Evolutionary conservation across 139 green algal species (phyloP), one percentile per base, ranked within the genome.

Genomic region (Klebsormidium nitens): DNA sequence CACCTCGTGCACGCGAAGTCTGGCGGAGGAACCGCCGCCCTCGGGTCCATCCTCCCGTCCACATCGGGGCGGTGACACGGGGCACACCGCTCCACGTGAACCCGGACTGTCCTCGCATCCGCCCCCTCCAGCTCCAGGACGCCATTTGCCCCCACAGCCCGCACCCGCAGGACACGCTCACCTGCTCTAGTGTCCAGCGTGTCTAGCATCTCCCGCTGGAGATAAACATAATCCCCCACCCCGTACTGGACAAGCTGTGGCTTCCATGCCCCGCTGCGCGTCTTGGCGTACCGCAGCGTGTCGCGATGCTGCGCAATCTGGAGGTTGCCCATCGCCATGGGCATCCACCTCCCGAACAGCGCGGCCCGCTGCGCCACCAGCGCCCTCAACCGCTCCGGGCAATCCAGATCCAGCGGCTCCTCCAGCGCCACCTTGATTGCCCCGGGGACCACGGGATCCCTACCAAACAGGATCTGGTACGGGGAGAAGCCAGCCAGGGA

Each of bases 391-490:
- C 14, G 42, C 42, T 50, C 14, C 42, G 14, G 11, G 42, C 14
- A 8, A 50, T 50, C 42, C 14, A 50, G 42, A 50, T 50, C 42
- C 42, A 50, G 42, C 8, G 42, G 42, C 8, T 50, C n/a, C n/a
- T n/a, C n/a, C n/a, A n/a, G n/a, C n/a, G n/a, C n/a, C n/a, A n/a
- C n/a, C n/a, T n/a, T n/a, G n/a, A n/a, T n/a, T n/a, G n/a, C n/a
- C n/a, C n/a, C n/a, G n/a, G n/a, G n/a, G n/a, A n/a, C n/a, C n/a
- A 67, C 26, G 0, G 72, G 72, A 0, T 6, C 2, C 2, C 57
- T 6, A 3, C 46, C 77, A 58, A 72, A 77, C 1, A 81, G 4
- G 32, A 81, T 32, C 2, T 65, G 0, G 46, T 81, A 84, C 0
- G 78, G 73, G 2, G 42, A 56, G 23, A 59, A 61, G 11, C 38